Evolutionary conservation across 192 early-diverging fungal species (phyloP).

Genomic region (Backusella psychrophila): DNA sequence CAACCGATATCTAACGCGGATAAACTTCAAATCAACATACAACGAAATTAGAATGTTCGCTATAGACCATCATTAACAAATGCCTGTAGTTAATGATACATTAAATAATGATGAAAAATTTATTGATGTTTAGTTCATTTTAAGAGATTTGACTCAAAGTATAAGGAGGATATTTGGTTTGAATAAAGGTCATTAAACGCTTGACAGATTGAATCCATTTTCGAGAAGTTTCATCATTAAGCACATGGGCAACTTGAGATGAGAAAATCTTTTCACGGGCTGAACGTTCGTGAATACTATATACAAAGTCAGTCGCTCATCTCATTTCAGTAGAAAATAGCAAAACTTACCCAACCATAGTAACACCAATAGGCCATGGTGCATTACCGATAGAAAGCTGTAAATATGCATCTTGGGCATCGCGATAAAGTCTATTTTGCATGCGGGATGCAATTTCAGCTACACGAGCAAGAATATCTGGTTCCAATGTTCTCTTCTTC

Average conservation of each 20-base stretch:
- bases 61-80: no score
- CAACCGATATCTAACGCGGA: no score
- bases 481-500: constrained; percentile 68
- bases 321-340: background rate
- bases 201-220: constrained; percentile 99
- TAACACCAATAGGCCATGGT: constrained; percentile 97
- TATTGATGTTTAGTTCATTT: background rate
- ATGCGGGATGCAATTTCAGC: constrained; percentile 87
- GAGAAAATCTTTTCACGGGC: constrained; percentile 97
- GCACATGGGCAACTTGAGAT: constrained; percentile 92
- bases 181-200: constrained; percentile 94
- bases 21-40: no score
- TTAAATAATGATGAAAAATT: background rate
- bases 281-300: constrained; percentile 94
- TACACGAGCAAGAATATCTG: constrained; percentile 87
- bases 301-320: background rate
- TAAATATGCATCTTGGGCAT: constrained; percentile 92
- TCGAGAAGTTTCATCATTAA: constrained; percentile 94
- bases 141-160: constrained; percentile 35
- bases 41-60: no score
- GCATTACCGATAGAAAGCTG: constrained; percentile 96
- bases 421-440: constrained; percentile 85
- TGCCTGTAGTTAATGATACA: background rate
- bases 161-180: constrained; percentile 87
- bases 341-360: constrained; percentile 79